Conservation (phyloP, 2,329 filamentous ascomycete species). For the Verticillium nubilum region DNA sequence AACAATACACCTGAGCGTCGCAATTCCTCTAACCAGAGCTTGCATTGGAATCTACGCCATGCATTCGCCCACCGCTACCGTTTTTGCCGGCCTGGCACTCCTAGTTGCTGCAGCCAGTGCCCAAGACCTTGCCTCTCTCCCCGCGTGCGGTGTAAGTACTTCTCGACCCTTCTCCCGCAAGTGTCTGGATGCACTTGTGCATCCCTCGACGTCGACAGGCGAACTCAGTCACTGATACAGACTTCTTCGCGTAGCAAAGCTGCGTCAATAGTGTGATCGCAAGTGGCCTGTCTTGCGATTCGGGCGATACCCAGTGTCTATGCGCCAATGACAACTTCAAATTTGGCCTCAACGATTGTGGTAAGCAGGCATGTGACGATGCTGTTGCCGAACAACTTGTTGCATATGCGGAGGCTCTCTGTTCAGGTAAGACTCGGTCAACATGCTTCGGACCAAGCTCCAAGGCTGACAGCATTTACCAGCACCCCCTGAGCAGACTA, state of each 20-base stretch:
- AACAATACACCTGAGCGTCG: not conserved
- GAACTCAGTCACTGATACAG: not conserved
- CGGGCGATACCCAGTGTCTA: conserved; percentile 28
- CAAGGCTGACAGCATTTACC: not conserved
- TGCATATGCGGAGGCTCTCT: conserved; percentile 18
- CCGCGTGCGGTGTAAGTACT: conserved; percentile 12
- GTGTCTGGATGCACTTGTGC: not conserved
- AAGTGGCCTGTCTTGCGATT: conserved; percentile 17
- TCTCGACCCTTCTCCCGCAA: not conserved
- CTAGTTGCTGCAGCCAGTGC: not conserved
- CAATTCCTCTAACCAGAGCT: too few relatives aligned
- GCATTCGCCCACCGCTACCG: not conserved
- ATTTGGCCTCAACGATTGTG: conserved; percentile 34
- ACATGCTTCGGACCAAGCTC: not conserved
- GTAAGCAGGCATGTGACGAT: conserved; percentile 20
- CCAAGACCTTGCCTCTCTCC: conserved; percentile 7
- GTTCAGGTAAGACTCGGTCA: conserved; percentile 18
- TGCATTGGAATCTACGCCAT: not conserved
- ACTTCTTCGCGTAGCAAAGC: not conserved
- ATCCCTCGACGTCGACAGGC: too few relatives aligned
- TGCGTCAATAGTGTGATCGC: conserved; percentile 12
- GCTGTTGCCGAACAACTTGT: conserved; percentile 22
- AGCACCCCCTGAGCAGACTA: conserved; percentile 4
- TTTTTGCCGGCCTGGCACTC: not conserved
- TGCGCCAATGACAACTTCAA: conserved; percentile 29